These are phyloP conservation scores for Sarocladium brachiariae DNA, from an alignment of 2,329 filamentous ascomycete species.

Conservation along the genomic window DNA sequence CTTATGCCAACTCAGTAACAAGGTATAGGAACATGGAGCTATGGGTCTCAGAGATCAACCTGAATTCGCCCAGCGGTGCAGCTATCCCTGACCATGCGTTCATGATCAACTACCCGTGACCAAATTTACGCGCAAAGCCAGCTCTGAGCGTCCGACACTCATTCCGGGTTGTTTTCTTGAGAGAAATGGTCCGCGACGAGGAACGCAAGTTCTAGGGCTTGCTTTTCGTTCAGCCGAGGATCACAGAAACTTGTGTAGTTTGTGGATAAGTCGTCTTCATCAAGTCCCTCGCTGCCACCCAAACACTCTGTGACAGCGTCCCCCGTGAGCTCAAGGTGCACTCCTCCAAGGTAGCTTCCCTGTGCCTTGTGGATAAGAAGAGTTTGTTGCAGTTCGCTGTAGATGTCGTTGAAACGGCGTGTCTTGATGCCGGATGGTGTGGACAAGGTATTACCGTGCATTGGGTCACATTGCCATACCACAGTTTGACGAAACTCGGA, in stretches of 20 bases:
- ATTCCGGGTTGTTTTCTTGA: slow-evolving; percentile 19
- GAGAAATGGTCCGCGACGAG: slow-evolving; percentile 77
- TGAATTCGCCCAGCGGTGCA: no score
- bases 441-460: slow-evolving; percentile 78
- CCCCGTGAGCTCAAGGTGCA: slow-evolving; percentile 91
- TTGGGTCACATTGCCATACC: slow-evolving; percentile 98
- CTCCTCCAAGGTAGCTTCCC: slow-evolving; percentile 81
- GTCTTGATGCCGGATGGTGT: slow-evolving; percentile 83
- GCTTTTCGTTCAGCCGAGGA: slow-evolving; percentile 92
- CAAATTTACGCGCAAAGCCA: no score
- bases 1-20: no score
- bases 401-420: slow-evolving; percentile 81
- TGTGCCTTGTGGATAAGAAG: slow-evolving; percentile 77
- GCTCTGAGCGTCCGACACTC: no score
- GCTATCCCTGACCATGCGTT: no score
- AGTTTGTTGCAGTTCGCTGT: slow-evolving; percentile 77
- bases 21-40: no score
- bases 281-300: slow-evolving; percentile 79
- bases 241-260: slow-evolving; percentile 98
- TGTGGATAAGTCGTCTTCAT: slow-evolving; percentile 78
- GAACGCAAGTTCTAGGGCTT: slow-evolving; percentile 91
- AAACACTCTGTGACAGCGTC: slow-evolving; percentile 96
- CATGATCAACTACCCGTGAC: no score
- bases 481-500: slow-evolving; percentile 62
- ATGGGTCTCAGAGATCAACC: no score